Evolutionary conservation across 2,329 filamentous ascomycete genomes (phyloP).

Genomic region (Cercospora sesami): DNA sequence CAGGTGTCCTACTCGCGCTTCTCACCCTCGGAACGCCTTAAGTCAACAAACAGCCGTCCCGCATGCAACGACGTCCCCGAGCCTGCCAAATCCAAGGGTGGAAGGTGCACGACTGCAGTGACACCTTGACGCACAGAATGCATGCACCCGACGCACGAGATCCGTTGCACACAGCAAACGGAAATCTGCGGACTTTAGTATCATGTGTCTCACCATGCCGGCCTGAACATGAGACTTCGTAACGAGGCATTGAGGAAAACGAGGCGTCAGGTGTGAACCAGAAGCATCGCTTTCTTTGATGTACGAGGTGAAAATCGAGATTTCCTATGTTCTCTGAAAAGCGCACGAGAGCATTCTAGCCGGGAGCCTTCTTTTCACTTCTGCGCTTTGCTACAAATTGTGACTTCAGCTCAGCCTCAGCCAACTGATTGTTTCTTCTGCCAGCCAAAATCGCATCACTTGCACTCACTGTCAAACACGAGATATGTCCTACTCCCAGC

Average conservation of each 20-base stretch:
- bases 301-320: neutral
- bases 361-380: neutral
- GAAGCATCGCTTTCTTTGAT: neutral
- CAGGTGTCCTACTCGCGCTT: neutral
- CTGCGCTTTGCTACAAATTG: neutral
- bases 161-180: neutral
- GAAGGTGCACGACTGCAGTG: neutral
- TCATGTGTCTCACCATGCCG: neutral
- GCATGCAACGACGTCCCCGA: neutral
- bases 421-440: neutral
- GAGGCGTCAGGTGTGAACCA: neutral
- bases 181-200: too few relatives aligned
- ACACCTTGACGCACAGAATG: neutral
- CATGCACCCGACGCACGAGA: neutral
- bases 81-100: neutral
- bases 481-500: slow-evolving; percentile 24
- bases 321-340: neutral
- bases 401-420: neutral
- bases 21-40: neutral
- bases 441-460: neutral
- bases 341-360: neutral
- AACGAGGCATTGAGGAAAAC: neutral
- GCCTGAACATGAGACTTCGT: neutral
- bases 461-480: neutral
- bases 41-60: neutral